Conservation (phyloP, 2,329 filamentous ascomycete genomes). For the Hymenoscyphus occultus region DNA sequence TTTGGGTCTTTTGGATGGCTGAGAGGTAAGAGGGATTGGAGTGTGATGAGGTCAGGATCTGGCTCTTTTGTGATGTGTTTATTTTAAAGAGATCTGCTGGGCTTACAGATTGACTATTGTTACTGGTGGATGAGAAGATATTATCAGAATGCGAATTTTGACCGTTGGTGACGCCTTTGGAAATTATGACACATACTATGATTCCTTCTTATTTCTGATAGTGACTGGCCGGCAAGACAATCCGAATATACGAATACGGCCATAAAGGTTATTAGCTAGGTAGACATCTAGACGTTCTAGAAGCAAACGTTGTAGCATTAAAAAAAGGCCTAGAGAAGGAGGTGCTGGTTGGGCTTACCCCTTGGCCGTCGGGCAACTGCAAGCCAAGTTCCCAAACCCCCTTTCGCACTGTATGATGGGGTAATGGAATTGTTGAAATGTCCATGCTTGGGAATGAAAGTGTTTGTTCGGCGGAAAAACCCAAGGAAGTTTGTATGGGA, state of each 20-base stretch:
- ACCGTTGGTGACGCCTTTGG: neutral
- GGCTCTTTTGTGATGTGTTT: neutral
- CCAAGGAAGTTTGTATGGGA: constrained; percentile 14
- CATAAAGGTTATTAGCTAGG: neutral
- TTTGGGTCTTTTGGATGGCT: too few relatives aligned
- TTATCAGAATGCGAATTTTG: neutral
- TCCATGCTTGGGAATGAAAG: neutral
- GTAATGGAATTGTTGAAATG: constrained; percentile 3
- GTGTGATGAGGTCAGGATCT: neutral
- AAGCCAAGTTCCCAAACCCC: neutral
- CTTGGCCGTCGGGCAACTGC: neutral
- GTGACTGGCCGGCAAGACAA: neutral
- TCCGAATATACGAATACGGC: neutral
- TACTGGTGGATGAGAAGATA: neutral
- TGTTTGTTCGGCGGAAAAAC: constrained; percentile 10
- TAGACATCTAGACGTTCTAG: neutral
- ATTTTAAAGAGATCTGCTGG: neutral
- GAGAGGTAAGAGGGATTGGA: too few relatives aligned
- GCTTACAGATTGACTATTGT: neutral
- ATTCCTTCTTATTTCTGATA: neutral
- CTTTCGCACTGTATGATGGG: neutral
- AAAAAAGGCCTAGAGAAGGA: neutral
- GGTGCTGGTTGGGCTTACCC: neutral
- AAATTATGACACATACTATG: neutral
- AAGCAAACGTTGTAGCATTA: neutral